Conservation (phyloP, 352 stramenopile genomes). For the Phytophthora europaea region DNA sequence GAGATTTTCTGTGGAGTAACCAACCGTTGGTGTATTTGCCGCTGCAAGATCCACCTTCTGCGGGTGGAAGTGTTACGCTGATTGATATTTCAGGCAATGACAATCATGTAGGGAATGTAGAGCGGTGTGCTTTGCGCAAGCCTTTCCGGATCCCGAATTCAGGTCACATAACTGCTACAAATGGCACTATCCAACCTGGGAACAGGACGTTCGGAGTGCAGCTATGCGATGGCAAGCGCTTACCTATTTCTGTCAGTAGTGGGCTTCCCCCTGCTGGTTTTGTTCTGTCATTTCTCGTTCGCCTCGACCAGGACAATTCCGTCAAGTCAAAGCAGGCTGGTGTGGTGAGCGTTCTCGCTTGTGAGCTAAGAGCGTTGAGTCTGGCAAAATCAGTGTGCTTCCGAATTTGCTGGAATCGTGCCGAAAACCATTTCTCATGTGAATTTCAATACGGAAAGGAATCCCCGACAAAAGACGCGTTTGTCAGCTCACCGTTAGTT, state of each 20-base stretch:
- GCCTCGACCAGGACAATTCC: constrained; percentile 37
- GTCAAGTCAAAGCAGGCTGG: not conserved
- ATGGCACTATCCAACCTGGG: constrained; percentile 8
- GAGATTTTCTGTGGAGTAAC: constrained; percentile 52
- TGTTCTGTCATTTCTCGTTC: constrained; percentile 60
- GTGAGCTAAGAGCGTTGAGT: constrained; percentile 14
- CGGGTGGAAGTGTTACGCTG: constrained; percentile 24
- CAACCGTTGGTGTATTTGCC: constrained; percentile 62
- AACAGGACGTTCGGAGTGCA: constrained; percentile 49
- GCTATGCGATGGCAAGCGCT: constrained; percentile 38
- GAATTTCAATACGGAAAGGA: constrained; percentile 20
- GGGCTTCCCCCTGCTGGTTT: not conserved
- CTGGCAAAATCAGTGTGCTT: constrained; percentile 17
- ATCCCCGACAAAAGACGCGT: not conserved
- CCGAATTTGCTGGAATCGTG: constrained; percentile 31
- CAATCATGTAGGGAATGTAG: constrained; percentile 45
- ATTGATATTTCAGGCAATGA: constrained; percentile 66
- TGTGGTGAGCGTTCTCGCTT: constrained; percentile 22
- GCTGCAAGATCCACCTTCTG: constrained; percentile 57
- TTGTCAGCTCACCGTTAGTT: not conserved
- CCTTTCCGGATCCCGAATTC: constrained; percentile 59
- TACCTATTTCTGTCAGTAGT: constrained; percentile 22
- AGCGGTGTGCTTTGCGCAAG: constrained; percentile 55
- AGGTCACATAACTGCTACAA: not conserved
- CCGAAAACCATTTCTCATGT: constrained; percentile 20